Conservation (phyloP, 2,329 filamentous ascomycete genomes). For the Penicillium hordei region DNA sequence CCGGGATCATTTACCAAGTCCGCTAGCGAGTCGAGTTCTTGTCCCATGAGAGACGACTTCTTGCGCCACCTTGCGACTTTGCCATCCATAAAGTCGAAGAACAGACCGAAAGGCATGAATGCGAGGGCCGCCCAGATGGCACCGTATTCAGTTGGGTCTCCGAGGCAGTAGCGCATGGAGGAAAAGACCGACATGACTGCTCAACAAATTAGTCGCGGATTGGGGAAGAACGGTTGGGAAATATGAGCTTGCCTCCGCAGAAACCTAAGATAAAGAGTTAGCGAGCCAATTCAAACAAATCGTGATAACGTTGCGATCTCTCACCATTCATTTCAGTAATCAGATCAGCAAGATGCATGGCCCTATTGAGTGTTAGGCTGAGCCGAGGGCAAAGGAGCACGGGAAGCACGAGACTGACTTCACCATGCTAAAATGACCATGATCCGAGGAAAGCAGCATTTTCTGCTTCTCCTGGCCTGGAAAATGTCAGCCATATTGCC, state of each 20-base stretch:
- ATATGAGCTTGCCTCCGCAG: conserved; percentile 46
- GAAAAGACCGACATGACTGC: conserved; percentile 90
- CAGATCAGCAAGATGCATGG: conserved; percentile 52
- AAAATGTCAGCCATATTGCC: conserved; percentile 13
- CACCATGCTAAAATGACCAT: conserved; percentile 53
- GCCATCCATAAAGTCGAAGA: conserved; percentile 98
- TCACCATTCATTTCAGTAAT: conserved; percentile 53
- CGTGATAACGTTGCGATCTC: conserved; percentile 4
- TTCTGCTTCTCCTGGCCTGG: conserved; percentile 52
- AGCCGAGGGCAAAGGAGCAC: conserved; percentile 1
- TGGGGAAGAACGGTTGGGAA: conserved; percentile 3
- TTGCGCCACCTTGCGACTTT: conserved; percentile 94
- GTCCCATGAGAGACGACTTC: conserved; percentile 97
- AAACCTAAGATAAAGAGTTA: conserved; percentile 41
- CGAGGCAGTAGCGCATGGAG: conserved; percentile 87
- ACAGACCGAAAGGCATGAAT: conserved; percentile 88
- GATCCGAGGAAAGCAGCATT: conserved; percentile 48
- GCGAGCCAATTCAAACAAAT: conserved; percentile 7
- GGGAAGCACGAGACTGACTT: conserved; percentile 36
- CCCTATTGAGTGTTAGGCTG: conserved; percentile 32
- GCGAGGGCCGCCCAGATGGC: conserved; percentile 80
- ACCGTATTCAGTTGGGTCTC: conserved; percentile 61
- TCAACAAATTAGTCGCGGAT: conserved; percentile 20
- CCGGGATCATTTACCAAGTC: conserved; percentile 66
- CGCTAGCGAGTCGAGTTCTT: conserved; percentile 92